Conservation (phyloP, 2,329 filamentous ascomycete genomes). For the Hymenoscyphus occultus region DNA sequence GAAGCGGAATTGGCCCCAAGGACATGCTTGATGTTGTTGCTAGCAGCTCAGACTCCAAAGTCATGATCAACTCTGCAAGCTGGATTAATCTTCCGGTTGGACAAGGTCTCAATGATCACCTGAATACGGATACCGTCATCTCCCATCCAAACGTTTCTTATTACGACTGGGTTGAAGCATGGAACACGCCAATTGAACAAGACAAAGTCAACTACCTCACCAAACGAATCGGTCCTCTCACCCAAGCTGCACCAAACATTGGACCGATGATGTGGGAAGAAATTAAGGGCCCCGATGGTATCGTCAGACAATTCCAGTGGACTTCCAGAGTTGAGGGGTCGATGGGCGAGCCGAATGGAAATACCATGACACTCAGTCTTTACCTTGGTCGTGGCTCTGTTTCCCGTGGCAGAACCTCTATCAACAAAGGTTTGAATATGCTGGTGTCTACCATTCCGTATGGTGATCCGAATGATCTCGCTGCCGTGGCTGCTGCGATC, state of each 20-base stretch:
- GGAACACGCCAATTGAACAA: constrained; percentile 43
- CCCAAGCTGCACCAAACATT: constrained; percentile 64
- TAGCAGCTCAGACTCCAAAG: constrained; percentile 46
- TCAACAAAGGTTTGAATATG: constrained; percentile 56
- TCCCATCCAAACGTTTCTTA: constrained; percentile 51
- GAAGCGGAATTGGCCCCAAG: constrained; percentile 58
- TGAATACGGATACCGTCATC: constrained; percentile 55
- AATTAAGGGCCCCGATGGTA: constrained; percentile 55
- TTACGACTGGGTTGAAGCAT: constrained; percentile 66
- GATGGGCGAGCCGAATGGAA: constrained; percentile 24
- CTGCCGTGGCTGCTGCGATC: constrained; percentile 62
- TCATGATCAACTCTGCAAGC: constrained; percentile 47
- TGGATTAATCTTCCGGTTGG: constrained; percentile 61
- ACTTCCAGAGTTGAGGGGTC: constrained; percentile 59
- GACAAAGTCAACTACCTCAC: constrained; percentile 47
- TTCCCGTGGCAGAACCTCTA: constrained; percentile 60
- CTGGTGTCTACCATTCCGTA: constrained; percentile 54
- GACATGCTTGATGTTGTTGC: constrained; percentile 49
- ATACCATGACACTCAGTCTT: constrained; percentile 46
- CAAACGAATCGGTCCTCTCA: constrained; percentile 56
- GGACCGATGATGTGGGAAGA: constrained; percentile 61
- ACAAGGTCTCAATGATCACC: constrained; percentile 56
- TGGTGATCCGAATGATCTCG: constrained; percentile 53
- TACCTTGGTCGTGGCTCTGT: constrained; percentile 63
- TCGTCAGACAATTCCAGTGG: constrained; percentile 63